These are phyloP conservation scores for Ambrosiella cleistominuta DNA, from an alignment of 2,329 filamentous ascomycete species.

Conservation along the genomic window DNA sequence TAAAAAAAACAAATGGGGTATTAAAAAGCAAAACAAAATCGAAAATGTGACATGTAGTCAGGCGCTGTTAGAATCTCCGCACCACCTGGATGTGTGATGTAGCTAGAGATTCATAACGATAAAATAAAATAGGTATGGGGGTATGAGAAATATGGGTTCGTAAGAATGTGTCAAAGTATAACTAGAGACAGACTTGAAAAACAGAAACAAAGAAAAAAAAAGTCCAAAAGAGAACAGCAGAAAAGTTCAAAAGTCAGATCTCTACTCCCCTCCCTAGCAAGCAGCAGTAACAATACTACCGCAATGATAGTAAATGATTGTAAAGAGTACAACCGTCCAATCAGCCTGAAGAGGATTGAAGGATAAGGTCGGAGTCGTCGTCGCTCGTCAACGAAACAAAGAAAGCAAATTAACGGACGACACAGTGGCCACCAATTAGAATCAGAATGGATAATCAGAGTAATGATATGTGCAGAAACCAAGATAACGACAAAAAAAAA, in stretches of 20 bases:
- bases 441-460: not conserved
- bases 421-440: not conserved
- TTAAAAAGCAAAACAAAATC: not conserved
- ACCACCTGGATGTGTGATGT: too few species aligned
- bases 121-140: too few species aligned
- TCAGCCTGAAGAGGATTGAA: conserved; percentile 9
- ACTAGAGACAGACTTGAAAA: conserved; percentile 1
- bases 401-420: not conserved
- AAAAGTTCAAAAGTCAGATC: not conserved
- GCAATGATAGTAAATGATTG: not conserved
- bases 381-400: conserved; percentile 10
- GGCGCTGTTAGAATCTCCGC: not conserved
- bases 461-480: not conserved
- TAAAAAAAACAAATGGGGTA: not conserved
- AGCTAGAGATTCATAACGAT: too few species aligned
- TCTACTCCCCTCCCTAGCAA: too few species aligned
- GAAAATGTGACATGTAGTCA: not conserved
- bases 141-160: too few species aligned
- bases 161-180: too few species aligned
- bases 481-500: conserved; percentile 1
- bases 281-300: not conserved
- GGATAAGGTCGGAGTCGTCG: conserved; percentile 12
- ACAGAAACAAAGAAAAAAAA: conserved; percentile 6
- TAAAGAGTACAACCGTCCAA: conserved; percentile 7
- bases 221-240: not conserved